phyloP scores from a whole-genome alignment of 164 flowering plant species.

The Nelumbo lutea region DNA sequence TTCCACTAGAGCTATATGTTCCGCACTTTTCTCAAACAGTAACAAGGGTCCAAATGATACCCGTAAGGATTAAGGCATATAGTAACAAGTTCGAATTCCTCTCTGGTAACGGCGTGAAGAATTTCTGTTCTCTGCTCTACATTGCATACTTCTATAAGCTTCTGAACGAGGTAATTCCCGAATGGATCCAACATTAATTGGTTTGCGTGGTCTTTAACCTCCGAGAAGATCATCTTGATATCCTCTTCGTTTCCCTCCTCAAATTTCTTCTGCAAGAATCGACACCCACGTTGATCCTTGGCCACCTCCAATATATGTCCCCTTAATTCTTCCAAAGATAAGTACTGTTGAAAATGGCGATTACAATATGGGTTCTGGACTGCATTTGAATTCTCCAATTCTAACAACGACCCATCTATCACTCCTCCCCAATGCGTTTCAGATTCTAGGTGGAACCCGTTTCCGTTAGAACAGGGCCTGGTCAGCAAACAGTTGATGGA shows the following conservation, averaged over 20 bases:
- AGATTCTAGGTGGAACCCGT: not conserved
- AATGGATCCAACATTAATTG: constrained; percentile 38
- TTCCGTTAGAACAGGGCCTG: not conserved
- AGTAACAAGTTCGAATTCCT: constrained; percentile 15
- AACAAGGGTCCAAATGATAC: constrained; percentile 20
- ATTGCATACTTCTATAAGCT: constrained; percentile 33
- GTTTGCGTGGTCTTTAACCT: constrained; percentile 22
- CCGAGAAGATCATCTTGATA: constrained; percentile 28
- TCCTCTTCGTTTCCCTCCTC: constrained; percentile 11
- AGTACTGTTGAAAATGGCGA: not conserved
- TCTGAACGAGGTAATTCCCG: constrained; percentile 43
- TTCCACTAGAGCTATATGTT: no score
- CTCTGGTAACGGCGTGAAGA: constrained; percentile 19
- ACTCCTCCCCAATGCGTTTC: not conserved
- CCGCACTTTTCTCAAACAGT: not conserved
- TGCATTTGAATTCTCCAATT: not conserved
- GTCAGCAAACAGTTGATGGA: not conserved
- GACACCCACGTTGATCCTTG: constrained; percentile 31
- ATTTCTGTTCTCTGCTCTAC: constrained; percentile 41
- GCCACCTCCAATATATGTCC: constrained; percentile 31
- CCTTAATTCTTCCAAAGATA: constrained; percentile 22
- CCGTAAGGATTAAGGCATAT: constrained; percentile 37
- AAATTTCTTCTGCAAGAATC: constrained; percentile 25
- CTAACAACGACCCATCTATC: not conserved
- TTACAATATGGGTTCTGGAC: not conserved